Conservation (phyloP, 2,329 filamentous ascomycete genomes). For the Volutella citrinella region DNA sequence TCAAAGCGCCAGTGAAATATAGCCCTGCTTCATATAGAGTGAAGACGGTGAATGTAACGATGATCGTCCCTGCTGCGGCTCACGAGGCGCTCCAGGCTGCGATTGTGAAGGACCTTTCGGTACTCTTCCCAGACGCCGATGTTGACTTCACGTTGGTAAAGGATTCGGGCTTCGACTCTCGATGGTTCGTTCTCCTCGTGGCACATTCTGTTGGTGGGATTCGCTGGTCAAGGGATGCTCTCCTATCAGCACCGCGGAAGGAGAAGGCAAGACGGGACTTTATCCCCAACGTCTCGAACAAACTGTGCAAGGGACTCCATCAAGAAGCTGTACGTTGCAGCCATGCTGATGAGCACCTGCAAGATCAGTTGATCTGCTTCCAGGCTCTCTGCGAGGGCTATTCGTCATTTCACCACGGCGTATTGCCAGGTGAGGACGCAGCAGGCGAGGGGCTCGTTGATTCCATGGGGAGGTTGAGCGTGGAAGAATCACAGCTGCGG, state of each 20-base stretch:
- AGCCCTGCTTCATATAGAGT: conserved; percentile 33
- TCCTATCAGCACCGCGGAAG: conserved; percentile 42
- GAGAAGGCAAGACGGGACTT: conserved; percentile 24
- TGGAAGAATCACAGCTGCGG: conserved; percentile 27
- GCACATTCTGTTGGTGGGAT: conserved; percentile 45
- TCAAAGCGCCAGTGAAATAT: conserved; percentile 23
- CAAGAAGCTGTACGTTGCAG: conserved; percentile 43
- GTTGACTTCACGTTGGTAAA: conserved; percentile 45
- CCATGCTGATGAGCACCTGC: conserved; percentile 54
- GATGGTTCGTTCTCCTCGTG: conserved; percentile 57
- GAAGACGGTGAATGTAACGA: conserved; percentile 46
- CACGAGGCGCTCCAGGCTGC: conserved; percentile 38
- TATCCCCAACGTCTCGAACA: conserved; percentile 40
- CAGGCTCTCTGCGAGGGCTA: conserved; percentile 54
- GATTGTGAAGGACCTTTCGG: conserved; percentile 38
- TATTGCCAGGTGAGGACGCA: conserved; percentile 12
- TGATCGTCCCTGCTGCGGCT: conserved; percentile 46
- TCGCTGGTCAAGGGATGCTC: conserved; percentile 48
- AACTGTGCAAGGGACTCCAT: conserved; percentile 44
- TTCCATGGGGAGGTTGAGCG: conserved; percentile 27
- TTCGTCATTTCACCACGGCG: conserved; percentile 43
- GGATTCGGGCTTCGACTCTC: conserved; percentile 48
- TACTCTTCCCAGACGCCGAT: conserved; percentile 41
- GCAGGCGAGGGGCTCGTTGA: conserved; percentile 22
- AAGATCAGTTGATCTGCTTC: conserved; percentile 61